Evolutionary conservation across 495 filamentous ascomycete species (phyloP), one percentile per base, ranked within the genome.

Genomic region (Hyphodiscus hymeniophilus): DNA sequence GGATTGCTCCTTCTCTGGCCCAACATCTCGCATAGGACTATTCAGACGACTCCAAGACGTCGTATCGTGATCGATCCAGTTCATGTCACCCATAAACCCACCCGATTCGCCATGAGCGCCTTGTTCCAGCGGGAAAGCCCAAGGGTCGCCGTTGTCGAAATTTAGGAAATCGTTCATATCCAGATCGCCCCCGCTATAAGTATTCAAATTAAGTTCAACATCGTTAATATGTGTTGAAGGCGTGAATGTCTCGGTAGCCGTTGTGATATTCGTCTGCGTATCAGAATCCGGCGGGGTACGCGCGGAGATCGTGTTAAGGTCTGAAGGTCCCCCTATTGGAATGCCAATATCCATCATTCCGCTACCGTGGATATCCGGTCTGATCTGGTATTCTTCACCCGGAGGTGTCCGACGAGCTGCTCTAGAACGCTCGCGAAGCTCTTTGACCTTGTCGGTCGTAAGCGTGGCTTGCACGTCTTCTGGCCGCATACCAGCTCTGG

Each of bases 41-140:
- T 48, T 58, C 33, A 57, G 24, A 15, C 55, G 11, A 28, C 46
- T 50, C 51, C 51, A 51, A 1, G 47, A 44, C 11, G 51, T 41
- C 12, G 47, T 38, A 4, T 28, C 26, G 8, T 58, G 51, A 40
- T 59, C 46, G 23, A 59, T 31, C 56, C 56, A 59, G 24, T 38
- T 52, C 56, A 59, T 52, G 40, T 59, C 56, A 6, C 36, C 50
- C 24, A 55, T 26, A 20, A 55, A 59, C 1, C 51, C 51, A 15
- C 56, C 56, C 21, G 48, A 52, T 21, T 59, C 56, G 13, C 56
- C 56, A 26, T 59, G 56, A 7, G 48, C 51, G 12, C 56, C 52
- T 30, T 59, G 51, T n/a, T 55, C 56, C 1, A 52, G 34, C 0
- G 48, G 51, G 3, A 55, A 45, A 49, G 51, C 55, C 56, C 56